These are phyloP conservation scores for Candida methanosorbosa DNA, from an alignment of 805 yeast species.

Conservation along the genomic window DNA sequence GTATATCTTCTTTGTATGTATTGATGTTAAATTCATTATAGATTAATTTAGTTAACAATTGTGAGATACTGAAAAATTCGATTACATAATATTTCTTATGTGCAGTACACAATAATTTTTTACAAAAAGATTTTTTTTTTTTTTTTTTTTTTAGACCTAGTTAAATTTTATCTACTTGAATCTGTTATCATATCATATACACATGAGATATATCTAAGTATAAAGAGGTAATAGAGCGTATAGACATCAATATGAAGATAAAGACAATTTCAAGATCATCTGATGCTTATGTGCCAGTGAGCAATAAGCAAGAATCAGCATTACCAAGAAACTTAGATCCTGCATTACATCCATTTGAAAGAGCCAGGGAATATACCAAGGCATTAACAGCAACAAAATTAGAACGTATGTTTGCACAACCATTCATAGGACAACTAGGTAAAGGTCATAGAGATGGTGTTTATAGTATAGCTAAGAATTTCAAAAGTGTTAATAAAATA, in stretches of 20 bases:
- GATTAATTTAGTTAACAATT: no score
- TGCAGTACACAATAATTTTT: not conserved
- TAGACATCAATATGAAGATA: constrained; percentile 48
- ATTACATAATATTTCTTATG: no score
- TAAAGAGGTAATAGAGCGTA: not conserved
- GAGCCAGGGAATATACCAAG: constrained; percentile 93
- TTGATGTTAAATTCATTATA: no score
- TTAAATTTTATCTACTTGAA: not conserved
- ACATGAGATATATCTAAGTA: not conserved
- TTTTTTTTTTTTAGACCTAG: not conserved
- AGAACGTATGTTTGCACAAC: constrained; percentile 96
- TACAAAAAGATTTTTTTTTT: not conserved
- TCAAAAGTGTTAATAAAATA: constrained; percentile 55
- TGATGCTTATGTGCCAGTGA: constrained; percentile 87
- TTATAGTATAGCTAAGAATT: constrained; percentile 77
- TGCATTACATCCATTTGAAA: constrained; percentile 91
- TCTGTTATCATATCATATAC: not conserved
- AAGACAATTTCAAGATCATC: constrained; percentile 85
- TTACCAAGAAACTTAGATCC: constrained; percentile 88
- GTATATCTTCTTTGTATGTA: no score
- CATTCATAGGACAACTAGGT: constrained; percentile 92
- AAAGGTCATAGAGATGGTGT: constrained; percentile 94
- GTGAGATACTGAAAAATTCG: no score
- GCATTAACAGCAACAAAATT: constrained; percentile 92
- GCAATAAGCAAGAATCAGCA: constrained; percentile 81